These are phyloP conservation scores for Cornus kousa DNA, from an alignment of 148 eudicot species.

Conservation along the genomic window DNA sequence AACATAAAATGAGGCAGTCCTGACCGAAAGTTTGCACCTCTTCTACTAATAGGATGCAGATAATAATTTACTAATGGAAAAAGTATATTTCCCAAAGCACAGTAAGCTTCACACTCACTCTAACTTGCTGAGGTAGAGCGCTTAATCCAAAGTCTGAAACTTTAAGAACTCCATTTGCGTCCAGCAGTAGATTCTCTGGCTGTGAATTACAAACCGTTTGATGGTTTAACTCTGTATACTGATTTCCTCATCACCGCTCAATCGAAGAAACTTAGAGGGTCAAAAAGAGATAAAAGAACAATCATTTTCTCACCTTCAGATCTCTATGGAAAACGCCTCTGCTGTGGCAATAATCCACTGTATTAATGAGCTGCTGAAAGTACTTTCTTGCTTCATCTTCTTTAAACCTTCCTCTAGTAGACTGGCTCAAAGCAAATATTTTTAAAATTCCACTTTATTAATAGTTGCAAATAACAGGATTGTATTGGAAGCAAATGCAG, in stretches of 20 bases:
- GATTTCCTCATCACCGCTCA: not conserved
- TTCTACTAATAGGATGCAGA: not conserved
- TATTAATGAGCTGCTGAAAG: conserved; percentile 83
- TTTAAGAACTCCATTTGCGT: conserved; percentile 69
- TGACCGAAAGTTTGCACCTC: not conserved
- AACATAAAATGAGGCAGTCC: not conserved
- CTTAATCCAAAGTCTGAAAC: conserved; percentile 89
- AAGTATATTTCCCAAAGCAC: not conserved
- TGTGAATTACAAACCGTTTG: conserved; percentile 25
- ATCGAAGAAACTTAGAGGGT: not conserved
- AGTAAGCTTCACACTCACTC: conserved; percentile 39
- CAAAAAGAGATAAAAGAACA: not conserved
- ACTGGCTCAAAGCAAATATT: conserved; percentile 37
- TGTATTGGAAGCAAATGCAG: not conserved
- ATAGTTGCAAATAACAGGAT: not conserved
- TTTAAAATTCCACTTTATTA: not conserved
- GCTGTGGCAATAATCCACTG: conserved; percentile 93
- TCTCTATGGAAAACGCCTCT: conserved; percentile 92
- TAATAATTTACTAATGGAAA: too few relatives aligned
- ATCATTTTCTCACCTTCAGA: conserved; percentile 43
- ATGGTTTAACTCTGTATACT: not conserved
- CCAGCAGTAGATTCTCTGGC: conserved; percentile 81
- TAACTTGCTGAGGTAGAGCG: conserved; percentile 83
- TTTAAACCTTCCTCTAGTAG: conserved; percentile 73
- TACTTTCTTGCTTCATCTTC: conserved; percentile 92